Evolutionary conservation across 495 filamentous ascomycete genomes (phyloP).

Genomic region (Xylona heveae): DNA sequence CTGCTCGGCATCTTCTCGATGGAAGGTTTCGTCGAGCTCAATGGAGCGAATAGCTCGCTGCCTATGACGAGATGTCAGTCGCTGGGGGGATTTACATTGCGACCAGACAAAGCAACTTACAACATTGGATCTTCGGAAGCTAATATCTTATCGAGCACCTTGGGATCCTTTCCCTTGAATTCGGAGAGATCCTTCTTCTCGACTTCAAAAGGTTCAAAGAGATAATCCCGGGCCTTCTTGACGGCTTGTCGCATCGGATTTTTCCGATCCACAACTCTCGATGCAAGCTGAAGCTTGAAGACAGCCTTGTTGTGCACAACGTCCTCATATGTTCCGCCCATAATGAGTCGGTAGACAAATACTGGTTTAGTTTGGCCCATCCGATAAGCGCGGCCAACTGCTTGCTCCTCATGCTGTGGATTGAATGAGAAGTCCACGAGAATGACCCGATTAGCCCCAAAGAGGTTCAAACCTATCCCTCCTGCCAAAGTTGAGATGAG

Average conservation of each 20-base stretch:
- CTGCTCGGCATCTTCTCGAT: slow-evolving; percentile 29
- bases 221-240: slow-evolving; percentile 26
- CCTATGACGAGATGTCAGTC: slow-evolving; percentile 4
- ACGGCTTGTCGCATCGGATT: slow-evolving; percentile 36
- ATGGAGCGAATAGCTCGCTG: slow-evolving; percentile 28
- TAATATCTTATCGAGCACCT: slow-evolving; percentile 50
- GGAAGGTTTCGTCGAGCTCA: slow-evolving; percentile 33
- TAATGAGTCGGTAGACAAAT: slow-evolving; percentile 68
- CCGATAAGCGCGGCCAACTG: slow-evolving; percentile 71
- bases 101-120: slow-evolving; percentile 5
- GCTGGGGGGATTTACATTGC: too few relatives aligned
- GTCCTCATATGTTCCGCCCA: slow-evolving; percentile 63
- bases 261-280: slow-evolving; percentile 66
- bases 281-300: slow-evolving; percentile 64
- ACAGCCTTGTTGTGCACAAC: slow-evolving; percentile 44
- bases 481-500: slow-evolving; percentile 72
- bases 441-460: slow-evolving; percentile 67
- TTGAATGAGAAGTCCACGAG: slow-evolving; percentile 75
- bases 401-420: slow-evolving; percentile 68
- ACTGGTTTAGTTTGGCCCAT: slow-evolving; percentile 69
- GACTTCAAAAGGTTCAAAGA: slow-evolving; percentile 32
- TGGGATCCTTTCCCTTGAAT: slow-evolving; percentile 38
- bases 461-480: slow-evolving; percentile 65
- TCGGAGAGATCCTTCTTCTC: slow-evolving; percentile 26
- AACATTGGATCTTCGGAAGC: slow-evolving; percentile 5